Percentiles rank a stretch among this genome's conserved stretches.
Evolutionary conservation across 2,329 filamentous ascomycete species (phyloP).

Genomic region (Neofusicoccum sp.): DNA sequence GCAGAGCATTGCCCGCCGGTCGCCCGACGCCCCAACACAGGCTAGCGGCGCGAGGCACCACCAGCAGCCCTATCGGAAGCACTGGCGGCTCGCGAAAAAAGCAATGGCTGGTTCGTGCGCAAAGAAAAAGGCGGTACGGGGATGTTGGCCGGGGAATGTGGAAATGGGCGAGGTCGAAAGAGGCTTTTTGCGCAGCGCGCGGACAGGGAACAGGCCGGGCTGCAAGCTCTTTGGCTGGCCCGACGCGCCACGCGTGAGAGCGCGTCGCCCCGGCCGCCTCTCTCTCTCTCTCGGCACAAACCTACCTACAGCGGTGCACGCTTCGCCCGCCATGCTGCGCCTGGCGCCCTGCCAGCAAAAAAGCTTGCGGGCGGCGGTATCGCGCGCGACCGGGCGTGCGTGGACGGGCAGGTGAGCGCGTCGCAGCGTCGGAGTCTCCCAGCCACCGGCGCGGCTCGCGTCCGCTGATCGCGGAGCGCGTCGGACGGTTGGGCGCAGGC

Average conservation of each 20-base stretch:
- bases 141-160: background rate
- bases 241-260: background rate
- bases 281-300: background rate
- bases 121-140: background rate
- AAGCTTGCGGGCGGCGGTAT: no score
- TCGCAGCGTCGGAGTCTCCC: no score
- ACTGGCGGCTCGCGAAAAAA: background rate
- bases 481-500: no score
- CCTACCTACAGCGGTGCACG: background rate
- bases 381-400: no score
- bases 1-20: no score
- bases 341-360: no score
- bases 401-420: no score
- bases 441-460: no score
- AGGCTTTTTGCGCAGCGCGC: background rate
- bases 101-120: background rate
- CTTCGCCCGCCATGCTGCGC: background rate
- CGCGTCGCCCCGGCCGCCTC: background rate
- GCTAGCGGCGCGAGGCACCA: background rate
- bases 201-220: background rate
- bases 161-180: background rate
- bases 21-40: background rate
- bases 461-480: no score
- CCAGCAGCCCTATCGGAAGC: no score
- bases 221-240: background rate